A percentile compares a stretch with the other conserved stretches of the same genome.
Evolutionary conservation across 176 grass and related monocot species (phyloP).

Genomic region (Olyra latifolia): DNA sequence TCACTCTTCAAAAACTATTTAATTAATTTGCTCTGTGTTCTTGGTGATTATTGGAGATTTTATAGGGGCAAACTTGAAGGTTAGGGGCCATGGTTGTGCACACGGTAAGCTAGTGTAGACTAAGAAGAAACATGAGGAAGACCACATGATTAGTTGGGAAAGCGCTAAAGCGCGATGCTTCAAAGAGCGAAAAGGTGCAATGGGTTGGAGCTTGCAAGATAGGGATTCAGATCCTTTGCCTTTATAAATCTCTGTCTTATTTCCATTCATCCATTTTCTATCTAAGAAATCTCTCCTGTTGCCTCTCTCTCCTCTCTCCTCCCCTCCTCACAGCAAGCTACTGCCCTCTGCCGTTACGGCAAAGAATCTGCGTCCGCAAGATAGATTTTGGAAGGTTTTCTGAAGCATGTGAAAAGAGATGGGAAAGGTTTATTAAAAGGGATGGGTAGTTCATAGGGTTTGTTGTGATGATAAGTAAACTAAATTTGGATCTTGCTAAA

Average conservation of each 20-base stretch:
- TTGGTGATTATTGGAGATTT: conserved; percentile 10
- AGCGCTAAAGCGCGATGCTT: neutral
- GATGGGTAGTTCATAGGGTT: too few relatives aligned
- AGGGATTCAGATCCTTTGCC: too few relatives aligned
- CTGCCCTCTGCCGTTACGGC: too few relatives aligned
- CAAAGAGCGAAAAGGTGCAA: neutral
- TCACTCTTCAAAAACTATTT: neutral
- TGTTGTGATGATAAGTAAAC: too few relatives aligned
- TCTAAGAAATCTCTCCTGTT: too few relatives aligned
- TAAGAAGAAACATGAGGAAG: neutral
- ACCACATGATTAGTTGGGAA: neutral
- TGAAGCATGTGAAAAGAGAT: neutral
- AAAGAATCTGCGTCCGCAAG: too few relatives aligned
- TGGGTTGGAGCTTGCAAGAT: conserved; percentile 22
- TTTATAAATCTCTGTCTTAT: too few relatives aligned
- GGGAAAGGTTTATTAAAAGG: too few relatives aligned
- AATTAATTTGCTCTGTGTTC: neutral
- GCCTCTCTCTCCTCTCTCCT: too few relatives aligned
- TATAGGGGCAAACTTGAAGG: conserved; percentile 15
- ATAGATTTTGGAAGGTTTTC: neutral
- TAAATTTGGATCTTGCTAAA: too few relatives aligned
- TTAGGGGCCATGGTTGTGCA: neutral
- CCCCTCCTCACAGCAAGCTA: too few relatives aligned
- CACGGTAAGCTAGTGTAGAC: neutral
- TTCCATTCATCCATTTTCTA: too few relatives aligned